Conservation (phyloP, 108 stramenopile species). For the Nitzschia sp. region DNA sequence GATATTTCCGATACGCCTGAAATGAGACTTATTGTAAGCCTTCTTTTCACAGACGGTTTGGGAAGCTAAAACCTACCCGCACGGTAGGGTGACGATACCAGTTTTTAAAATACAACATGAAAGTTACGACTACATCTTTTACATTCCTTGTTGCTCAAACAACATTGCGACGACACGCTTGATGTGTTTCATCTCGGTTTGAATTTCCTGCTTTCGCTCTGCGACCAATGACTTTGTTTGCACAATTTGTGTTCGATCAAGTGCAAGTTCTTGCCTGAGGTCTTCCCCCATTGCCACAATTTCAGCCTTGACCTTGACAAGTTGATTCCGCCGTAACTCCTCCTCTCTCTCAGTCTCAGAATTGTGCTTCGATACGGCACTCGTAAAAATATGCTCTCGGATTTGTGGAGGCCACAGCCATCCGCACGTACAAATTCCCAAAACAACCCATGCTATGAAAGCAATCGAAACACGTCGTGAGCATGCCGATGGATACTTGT, state of each 20-base stretch:
- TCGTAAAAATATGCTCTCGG: slow-evolving; percentile 52
- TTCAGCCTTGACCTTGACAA: slow-evolving; percentile 34
- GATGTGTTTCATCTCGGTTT: slow-evolving; percentile 63
- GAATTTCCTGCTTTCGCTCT: slow-evolving; percentile 57
- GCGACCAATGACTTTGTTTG: slow-evolving; percentile 51
- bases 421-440: slow-evolving; percentile 65
- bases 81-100: not conserved
- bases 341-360: slow-evolving; percentile 54
- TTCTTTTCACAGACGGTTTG: slow-evolving; percentile 51
- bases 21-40: slow-evolving; percentile 64
- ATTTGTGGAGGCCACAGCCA: slow-evolving; percentile 86
- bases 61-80: not conserved
- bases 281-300: slow-evolving; percentile 28
- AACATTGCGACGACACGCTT: slow-evolving; percentile 64
- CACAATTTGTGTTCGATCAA: slow-evolving; percentile 50
- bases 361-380: slow-evolving; percentile 40
- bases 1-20: slow-evolving; percentile 59
- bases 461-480: too few relatives aligned
- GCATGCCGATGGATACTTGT: too few relatives aligned
- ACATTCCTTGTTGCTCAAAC: slow-evolving; percentile 51
- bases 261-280: slow-evolving; percentile 33
- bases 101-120: too few relatives aligned
- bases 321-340: slow-evolving; percentile 47
- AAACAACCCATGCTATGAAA: slow-evolving; percentile 66
- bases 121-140: slow-evolving; percentile 64